Evolutionary conservation across 2,329 filamentous ascomycete genomes (phyloP).

Genomic region (Microsporum canis): DNA sequence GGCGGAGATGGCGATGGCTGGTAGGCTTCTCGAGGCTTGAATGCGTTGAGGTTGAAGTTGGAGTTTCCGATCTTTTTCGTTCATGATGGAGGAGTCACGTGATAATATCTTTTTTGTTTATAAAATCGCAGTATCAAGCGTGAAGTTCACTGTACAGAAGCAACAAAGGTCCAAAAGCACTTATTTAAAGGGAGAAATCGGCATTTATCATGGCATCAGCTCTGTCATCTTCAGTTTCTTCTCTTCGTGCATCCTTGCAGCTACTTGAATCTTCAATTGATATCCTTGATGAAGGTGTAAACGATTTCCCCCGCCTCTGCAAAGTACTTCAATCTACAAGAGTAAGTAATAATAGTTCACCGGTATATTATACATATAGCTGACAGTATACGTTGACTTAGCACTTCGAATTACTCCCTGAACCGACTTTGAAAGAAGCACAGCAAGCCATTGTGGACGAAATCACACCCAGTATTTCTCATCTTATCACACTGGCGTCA

Average conservation of each 20-base stretch:
- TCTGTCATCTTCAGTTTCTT: conserved; percentile 50
- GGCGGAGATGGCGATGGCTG: conserved; percentile 19
- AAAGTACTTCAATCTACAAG: conserved; percentile 54
- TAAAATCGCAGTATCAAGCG: background rate
- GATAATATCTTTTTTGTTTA: background rate
- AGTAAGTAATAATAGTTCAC: conserved; percentile 30
- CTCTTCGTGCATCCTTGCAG: conserved; percentile 49
- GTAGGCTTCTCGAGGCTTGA: background rate
- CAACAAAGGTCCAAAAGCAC: background rate
- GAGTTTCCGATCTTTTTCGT: conserved; percentile 11
- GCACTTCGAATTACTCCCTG: conserved; percentile 89
- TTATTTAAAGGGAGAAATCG: background rate
- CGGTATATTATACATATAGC: background rate
- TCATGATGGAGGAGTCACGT: conserved; percentile 6
- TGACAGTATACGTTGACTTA: conserved; percentile 26
- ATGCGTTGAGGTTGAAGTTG: conserved; percentile 2
- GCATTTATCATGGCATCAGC: conserved; percentile 30
- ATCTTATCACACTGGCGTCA: conserved; percentile 69
- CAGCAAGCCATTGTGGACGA: conserved; percentile 77
- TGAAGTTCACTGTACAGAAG: background rate
- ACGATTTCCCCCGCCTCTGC: conserved; percentile 50
- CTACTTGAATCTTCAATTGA: conserved; percentile 52
- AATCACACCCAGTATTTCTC: conserved; percentile 74
- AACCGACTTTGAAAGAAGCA: conserved; percentile 67
- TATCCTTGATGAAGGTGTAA: conserved; percentile 51